Evolutionary conservation across 2,329 filamentous ascomycete species (phyloP), one percentile per base, ranked within the genome.

Genomic region (Talaromyces sp.): DNA sequence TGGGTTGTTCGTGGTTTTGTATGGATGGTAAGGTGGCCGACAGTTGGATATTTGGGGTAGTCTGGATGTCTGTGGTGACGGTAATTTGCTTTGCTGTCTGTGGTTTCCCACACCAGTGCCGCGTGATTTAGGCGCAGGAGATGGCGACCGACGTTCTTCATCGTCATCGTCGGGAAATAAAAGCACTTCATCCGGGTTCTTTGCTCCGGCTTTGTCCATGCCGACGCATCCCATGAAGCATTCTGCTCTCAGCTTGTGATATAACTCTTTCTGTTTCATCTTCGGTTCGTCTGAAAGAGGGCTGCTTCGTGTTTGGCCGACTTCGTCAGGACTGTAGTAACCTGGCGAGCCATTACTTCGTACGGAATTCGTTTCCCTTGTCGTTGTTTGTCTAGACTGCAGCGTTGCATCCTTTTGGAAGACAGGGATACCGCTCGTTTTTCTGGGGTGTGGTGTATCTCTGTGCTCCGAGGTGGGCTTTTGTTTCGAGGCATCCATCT

Each of bases 161-260:
- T 41, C 53, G 51, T 66, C 67, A 56, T 70, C 66, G 58, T 66
- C 63, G 14, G 71, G 69, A 61, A 76, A 75, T 7, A 71, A 66
- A 11, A 74, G 63, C 13, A 75, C 73, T 35, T 75, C 73, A 69
- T 76, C 73, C 24, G 73, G 73, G 43, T 73, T 74, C 53, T 70
- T 74, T 46, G 73, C 68, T 32, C 64, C 63, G 10, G 69, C 67
- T 13, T 69, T 67, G 50, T 73, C 71, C 58, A 76, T 75, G 54
- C 73, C 73, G 60, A 71, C 73, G 68, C 73, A 76, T 11, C 73
- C 73, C 72, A 76, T 72, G 71, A 76, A 76, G 72, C 73, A 74
- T 11, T 73, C 73, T 24, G 74, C 73, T 1, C 64, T 60, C 24
- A 69, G 68, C 17, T 64, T 63, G 10, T 58, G 55, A 29, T 62